Base-by-base conservation (phyloP, 1,284 basidiomycete species). In the Gomphus bonarii region DNA sequence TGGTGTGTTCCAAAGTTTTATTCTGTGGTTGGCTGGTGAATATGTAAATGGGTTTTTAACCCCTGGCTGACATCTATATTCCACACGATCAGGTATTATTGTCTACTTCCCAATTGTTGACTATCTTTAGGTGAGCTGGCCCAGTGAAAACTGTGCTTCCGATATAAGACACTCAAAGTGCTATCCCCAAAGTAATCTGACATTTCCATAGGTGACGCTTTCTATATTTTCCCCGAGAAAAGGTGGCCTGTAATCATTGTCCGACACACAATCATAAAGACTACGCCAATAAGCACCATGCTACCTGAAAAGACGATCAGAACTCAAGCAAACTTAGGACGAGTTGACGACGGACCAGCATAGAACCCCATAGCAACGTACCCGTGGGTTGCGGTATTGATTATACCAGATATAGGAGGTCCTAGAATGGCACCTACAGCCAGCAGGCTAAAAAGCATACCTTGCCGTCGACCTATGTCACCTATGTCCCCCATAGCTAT, bases 391-490 rank as follows among this genome's bases (percentile, higher is more conserved):
- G 70, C 66, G 8, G 64, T 63, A 58, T 74, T 73, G 60, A 84
- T 81, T 0, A 77, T 77, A 22, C 81, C 80, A 9, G 78, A 80
- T 60, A 82, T 80, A 0, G 81, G 80, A 20, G 79, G 78, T 1
- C 82, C 80, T 6, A 70, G 72, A 1, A 81, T 64, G 1, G 78
- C 72, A 25, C 75, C 78, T 10, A 76, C 30, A 7, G 75, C 71
- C 12, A 76, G 62, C 53, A 83, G 69, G 8, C 75, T 79, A 66
- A 82, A 71, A 43, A 76, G 73, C 70, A 84, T 77, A 0, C 85
- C 82, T 3, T 75, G 68, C 11, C 82, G 74, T 33, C 78, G 71
- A 31, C 84, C 84, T 6, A 84, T 73, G 61, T 85, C 81, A n/a
- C 69, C 69, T 1, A 75, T 71, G 0, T 74, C 73, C 0, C 86